These are phyloP conservation scores for Saturnispora hagleri DNA, from an alignment of 805 yeast genomes.

Conservation along the genomic window DNA sequence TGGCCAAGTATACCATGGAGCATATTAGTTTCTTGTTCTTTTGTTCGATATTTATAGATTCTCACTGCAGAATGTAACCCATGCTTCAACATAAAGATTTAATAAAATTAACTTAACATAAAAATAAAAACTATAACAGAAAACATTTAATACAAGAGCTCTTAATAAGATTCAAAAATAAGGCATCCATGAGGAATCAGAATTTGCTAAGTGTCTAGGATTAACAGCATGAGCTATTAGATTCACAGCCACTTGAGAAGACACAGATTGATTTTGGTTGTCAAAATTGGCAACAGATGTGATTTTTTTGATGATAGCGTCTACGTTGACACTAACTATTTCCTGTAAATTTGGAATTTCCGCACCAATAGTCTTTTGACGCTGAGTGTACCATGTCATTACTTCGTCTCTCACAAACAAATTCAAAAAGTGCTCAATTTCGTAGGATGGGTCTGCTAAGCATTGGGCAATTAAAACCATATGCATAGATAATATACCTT, in stretches of 20 bases:
- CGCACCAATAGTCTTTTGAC: constrained; percentile 74
- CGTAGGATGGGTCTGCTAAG: constrained; percentile 84
- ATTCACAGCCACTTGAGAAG: constrained; percentile 85
- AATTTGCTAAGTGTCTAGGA: constrained; percentile 84
- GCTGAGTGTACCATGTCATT: constrained; percentile 85
- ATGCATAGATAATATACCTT: constrained; percentile 82
- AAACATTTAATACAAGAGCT: not conserved
- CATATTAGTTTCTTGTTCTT: not conserved
- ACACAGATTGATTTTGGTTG: constrained; percentile 54
- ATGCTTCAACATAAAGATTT: not conserved
- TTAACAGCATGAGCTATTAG: constrained; percentile 91
- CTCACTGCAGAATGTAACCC: not conserved
- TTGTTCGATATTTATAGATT: not conserved
- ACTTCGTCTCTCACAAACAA: constrained; percentile 94
- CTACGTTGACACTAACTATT: constrained; percentile 82
- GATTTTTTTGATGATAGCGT: constrained; percentile 70
- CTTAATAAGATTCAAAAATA: constrained; percentile 41
- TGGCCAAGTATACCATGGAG: not conserved
- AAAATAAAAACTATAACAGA: not conserved
- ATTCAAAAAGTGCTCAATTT: constrained; percentile 84
- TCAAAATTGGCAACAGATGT: constrained; percentile 54
- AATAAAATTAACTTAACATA: not conserved
- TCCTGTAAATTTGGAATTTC: constrained; percentile 71
- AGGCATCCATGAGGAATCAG: constrained; percentile 94
- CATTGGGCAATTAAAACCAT: constrained; percentile 81